phyloP scores from a whole-genome alignment of 352 stramenopile species.

The Halophytophthora polymorphica region DNA sequence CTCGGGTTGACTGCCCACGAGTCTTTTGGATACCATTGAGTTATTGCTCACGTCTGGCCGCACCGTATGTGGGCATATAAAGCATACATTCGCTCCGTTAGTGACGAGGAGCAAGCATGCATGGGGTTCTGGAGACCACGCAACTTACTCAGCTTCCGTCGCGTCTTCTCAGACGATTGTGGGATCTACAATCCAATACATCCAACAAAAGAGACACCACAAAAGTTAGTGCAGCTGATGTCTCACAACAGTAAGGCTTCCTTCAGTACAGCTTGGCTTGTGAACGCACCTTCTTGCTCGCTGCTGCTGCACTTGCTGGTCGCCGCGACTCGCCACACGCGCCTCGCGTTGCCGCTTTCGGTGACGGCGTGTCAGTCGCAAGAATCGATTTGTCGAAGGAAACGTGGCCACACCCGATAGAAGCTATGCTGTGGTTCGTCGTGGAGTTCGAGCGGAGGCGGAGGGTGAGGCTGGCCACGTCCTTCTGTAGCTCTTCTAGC shows the following conservation, averaged over 20 bases:
- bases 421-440: constrained; percentile 29
- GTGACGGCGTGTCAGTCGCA: no score
- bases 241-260: no score
- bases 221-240: no score
- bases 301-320: no score
- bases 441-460: constrained; percentile 37
- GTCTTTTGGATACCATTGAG: constrained; percentile 10
- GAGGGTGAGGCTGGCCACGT: constrained; percentile 73
- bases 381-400: constrained; percentile 27
- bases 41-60: constrained; percentile 20
- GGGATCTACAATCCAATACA: neutral
- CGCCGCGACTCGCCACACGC: no score
- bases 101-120: neutral
- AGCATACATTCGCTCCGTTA: no score
- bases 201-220: neutral
- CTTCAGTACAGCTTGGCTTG: no score
- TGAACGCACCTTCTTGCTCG: no score
- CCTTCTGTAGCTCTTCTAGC: constrained; percentile 69
- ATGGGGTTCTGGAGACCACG: neutral
- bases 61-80: no score
- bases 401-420: constrained; percentile 3
- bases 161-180: neutral
- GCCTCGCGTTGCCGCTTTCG: no score
- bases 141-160: neutral
- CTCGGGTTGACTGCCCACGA: constrained; percentile 10